phyloP scores from a whole-genome alignment of 805 yeast species.

The Teunomyces gatunensis region DNA sequence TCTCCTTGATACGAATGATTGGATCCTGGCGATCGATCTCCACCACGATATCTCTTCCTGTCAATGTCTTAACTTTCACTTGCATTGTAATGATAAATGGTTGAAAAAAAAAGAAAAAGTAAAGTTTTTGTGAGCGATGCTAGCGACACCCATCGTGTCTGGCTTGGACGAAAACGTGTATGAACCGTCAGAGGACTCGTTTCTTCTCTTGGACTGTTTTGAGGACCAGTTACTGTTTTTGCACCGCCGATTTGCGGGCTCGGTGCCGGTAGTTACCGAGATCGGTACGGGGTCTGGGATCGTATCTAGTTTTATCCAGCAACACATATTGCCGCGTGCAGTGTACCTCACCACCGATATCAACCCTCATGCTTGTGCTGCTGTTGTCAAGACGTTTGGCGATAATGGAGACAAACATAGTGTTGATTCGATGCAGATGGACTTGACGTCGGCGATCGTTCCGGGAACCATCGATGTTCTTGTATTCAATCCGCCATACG shows the following conservation, averaged over 20 bases:
- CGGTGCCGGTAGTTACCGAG: constrained; percentile 63
- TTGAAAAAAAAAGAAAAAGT: no score
- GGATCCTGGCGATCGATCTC: constrained; percentile 70
- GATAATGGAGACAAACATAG: constrained; percentile 15
- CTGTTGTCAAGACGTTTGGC: constrained; percentile 26
- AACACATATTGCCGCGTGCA: constrained; percentile 50
- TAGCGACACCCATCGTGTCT: constrained; percentile 69
- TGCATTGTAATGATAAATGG: constrained; percentile 41
- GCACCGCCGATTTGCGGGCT: constrained; percentile 9
- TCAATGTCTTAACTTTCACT: constrained; percentile 71
- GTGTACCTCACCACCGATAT: constrained; percentile 72
- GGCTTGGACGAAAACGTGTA: constrained; percentile 72
- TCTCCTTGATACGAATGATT: constrained; percentile 77
- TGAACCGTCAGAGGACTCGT: constrained; percentile 95
- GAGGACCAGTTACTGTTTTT: constrained; percentile 55
- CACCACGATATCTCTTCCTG: constrained; percentile 79
- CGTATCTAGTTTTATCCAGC: constrained; percentile 72
- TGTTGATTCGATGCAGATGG: constrained; percentile 46
- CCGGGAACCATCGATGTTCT: constrained; percentile 59
- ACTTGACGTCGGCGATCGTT: constrained; percentile 52
- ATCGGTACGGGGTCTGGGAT: constrained; percentile 93
- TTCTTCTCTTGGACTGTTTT: constrained; percentile 73
- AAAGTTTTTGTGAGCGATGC: constrained; percentile 45
- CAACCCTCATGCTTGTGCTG: constrained; percentile 70
- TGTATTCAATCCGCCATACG: constrained; percentile 95